Percentiles rank a stretch among this genome's conserved stretches.
These are phyloP conservation scores for Mercurialis annua DNA, from an alignment of 345 rosid species.

Conservation along the genomic window DNA sequence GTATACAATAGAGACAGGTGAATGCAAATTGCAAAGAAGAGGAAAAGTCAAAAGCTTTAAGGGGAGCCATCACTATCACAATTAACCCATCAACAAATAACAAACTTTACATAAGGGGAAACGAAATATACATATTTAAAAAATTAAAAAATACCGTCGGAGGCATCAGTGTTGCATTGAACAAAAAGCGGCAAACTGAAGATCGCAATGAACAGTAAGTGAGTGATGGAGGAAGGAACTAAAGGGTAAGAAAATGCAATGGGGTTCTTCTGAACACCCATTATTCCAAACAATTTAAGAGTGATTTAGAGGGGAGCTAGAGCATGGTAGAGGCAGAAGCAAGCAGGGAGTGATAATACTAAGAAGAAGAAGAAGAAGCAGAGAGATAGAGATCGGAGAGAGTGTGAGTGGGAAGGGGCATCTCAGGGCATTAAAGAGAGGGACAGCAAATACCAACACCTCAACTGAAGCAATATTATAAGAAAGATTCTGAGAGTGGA, in stretches of 20 bases:
- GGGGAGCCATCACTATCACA: constrained; percentile 15
- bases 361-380: constrained; percentile 20
- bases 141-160: constrained; percentile 35
- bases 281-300: background rate
- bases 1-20: background rate
- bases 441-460: constrained; percentile 33
- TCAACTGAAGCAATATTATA: constrained; percentile 25
- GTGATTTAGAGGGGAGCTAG: constrained; percentile 20
- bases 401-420: constrained; percentile 20
- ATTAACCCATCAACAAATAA: background rate
- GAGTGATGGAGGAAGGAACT: constrained; percentile 16
- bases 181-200: constrained; percentile 23
- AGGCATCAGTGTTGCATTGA: constrained; percentile 38
- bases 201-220: constrained; percentile 19
- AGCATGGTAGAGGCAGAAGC: constrained; percentile 22
- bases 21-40: constrained; percentile 2
- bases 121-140: no score
- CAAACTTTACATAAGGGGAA: background rate
- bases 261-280: constrained; percentile 20
- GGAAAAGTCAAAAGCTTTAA: constrained; percentile 9
- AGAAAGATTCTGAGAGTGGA: constrained; percentile 20
- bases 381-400: constrained; percentile 21
- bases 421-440: constrained; percentile 42
- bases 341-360: constrained; percentile 20
- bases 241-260: constrained; percentile 4